phyloP scores from a whole-genome alignment of 2,329 filamentous ascomycete species.

The Kalmusia sp. region DNA sequence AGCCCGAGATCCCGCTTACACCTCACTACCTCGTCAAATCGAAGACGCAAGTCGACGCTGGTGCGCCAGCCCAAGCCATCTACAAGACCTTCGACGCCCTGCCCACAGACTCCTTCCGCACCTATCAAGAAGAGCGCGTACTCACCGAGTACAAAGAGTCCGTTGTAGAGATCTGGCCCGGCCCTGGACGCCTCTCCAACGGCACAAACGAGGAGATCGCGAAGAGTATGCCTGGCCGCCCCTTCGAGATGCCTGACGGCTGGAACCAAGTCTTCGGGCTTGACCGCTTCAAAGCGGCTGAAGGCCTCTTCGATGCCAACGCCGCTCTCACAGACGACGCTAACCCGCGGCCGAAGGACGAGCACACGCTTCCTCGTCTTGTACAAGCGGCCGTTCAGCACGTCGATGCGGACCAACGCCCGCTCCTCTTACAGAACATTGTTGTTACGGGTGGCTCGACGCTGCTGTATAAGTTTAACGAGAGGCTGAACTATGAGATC shows the following conservation, averaged over 20 bases:
- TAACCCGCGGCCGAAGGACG: slow-evolving; percentile 65
- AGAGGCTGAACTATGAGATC: slow-evolving; percentile 86
- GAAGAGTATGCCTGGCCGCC: slow-evolving; percentile 75
- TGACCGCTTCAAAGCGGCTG: slow-evolving; percentile 84
- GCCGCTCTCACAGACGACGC: slow-evolving; percentile 67
- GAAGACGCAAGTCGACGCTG: slow-evolving; percentile 88
- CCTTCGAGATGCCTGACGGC: slow-evolving; percentile 97
- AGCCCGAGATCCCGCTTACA: slow-evolving; percentile 75
- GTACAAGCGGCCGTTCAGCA: slow-evolving; percentile 78
- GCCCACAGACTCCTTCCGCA: slow-evolving; percentile 74
- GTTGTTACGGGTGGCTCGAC: slow-evolving; percentile 90
- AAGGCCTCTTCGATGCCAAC: slow-evolving; percentile 89
- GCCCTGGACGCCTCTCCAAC: slow-evolving; percentile 70
- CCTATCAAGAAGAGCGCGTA: slow-evolving; percentile 89
- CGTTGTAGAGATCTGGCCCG: slow-evolving; percentile 91
- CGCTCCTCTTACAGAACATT: slow-evolving; percentile 84
- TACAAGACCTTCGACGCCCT: slow-evolving; percentile 72
- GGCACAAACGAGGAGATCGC: slow-evolving; percentile 76
- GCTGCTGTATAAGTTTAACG: slow-evolving; percentile 88
- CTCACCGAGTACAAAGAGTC: slow-evolving; percentile 98
- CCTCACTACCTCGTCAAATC: slow-evolving; percentile 88
- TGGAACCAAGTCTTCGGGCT: slow-evolving; percentile 94
- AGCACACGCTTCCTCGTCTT: slow-evolving; percentile 83
- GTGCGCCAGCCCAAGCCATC: slow-evolving; percentile 77
- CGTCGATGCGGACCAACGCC: slow-evolving; percentile 88